These are phyloP conservation scores for Mortierella alpina DNA, from an alignment of 192 early-diverging fungal species.

Conservation along the genomic window DNA sequence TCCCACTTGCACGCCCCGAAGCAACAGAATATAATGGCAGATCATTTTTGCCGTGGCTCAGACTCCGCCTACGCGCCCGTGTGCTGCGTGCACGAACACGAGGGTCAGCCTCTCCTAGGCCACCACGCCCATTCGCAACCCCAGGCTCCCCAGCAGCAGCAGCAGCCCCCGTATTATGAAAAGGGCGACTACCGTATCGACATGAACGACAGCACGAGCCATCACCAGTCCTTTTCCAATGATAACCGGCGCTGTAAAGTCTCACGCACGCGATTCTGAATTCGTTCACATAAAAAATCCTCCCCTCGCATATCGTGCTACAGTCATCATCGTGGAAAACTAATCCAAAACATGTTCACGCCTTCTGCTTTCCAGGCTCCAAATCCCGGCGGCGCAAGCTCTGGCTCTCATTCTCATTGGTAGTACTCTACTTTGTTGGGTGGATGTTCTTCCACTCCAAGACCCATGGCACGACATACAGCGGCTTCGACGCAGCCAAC, in stretches of 20 bases:
- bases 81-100: constrained; percentile 23
- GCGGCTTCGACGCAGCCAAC: background rate
- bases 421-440: background rate
- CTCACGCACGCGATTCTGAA: too few species aligned
- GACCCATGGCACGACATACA: background rate
- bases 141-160: background rate
- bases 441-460: background rate
- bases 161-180: background rate
- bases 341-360: background rate
- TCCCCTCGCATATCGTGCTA: background rate
- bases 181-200: constrained; percentile 8
- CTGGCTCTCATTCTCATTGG: background rate
- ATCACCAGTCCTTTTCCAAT: constrained; percentile 1
- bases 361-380: background rate
- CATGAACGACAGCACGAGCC: constrained; percentile 1
- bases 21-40: too few species aligned
- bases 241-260: too few species aligned
- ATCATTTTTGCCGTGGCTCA: too few species aligned
- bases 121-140: constrained; percentile 17
- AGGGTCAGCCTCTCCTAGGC: constrained; percentile 27
- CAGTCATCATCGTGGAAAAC: too few species aligned
- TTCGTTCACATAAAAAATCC: background rate
- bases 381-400: constrained; percentile 1
- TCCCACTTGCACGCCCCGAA: too few species aligned
- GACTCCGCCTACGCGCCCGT: constrained; percentile 4